Evolutionary conservation across 2,329 filamentous ascomycete species (phyloP).

Genomic region (Byssochlamys sp.): DNA sequence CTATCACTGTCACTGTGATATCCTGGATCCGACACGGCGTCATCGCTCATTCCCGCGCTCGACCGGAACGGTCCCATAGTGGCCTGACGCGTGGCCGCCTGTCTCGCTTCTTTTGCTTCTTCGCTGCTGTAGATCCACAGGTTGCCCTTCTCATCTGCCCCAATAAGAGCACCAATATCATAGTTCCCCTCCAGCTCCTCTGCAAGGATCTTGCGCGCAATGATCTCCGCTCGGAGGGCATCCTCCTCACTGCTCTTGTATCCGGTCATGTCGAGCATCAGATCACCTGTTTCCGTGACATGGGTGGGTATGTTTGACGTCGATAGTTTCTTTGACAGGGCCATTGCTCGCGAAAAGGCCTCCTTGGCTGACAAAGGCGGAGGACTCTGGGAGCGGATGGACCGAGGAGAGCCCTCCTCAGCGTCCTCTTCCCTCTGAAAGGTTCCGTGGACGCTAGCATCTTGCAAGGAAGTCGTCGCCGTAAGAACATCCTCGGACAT

Average conservation of each 20-base stretch:
- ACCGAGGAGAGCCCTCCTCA: conserved; percentile 10
- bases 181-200: conserved; percentile 92
- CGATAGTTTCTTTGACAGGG: conserved; percentile 76
- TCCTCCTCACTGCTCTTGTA: conserved; percentile 94
- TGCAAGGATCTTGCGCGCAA: conserved; percentile 81
- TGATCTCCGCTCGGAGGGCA: conserved; percentile 79
- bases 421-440: conserved; percentile 1
- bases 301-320: conserved; percentile 85
- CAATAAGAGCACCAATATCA: conserved; percentile 89
- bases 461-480: background rate
- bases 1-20: conserved; percentile 79
- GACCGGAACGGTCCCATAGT: conserved; percentile 44
- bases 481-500: background rate
- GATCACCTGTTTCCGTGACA: conserved; percentile 82
- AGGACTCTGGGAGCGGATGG: conserved; percentile 60
- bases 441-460: background rate
- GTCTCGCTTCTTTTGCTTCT: conserved; percentile 87
- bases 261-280: conserved; percentile 96
- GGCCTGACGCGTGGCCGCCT: conserved; percentile 63
- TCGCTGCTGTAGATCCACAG: conserved; percentile 99
- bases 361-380: conserved; percentile 62
- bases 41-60: conserved; percentile 50
- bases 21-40: conserved; percentile 82
- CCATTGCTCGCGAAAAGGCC: conserved; percentile 71
- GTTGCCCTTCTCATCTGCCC: conserved; percentile 89